Base-by-base conservation (phyloP, 768 basidiomycete genomes). In the Kwoniella pini region DNA sequence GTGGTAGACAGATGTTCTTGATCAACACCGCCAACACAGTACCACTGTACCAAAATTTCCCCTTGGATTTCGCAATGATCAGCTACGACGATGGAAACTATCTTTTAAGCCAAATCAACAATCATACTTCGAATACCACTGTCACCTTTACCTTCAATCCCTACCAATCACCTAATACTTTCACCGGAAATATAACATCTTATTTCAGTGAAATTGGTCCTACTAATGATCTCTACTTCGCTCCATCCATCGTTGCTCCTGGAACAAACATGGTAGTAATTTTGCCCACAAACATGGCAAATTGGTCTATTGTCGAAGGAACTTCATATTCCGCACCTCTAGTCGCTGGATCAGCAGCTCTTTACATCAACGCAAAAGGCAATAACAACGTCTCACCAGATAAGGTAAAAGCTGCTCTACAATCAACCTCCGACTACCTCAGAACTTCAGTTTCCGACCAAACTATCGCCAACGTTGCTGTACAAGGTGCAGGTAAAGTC, bases 181-280 rank as follows among this genome's bases (percentile, higher is more conserved):
- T 44, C 11, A 73, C 77, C 3, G 86, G 85, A 17, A 86, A 86
- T 12, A 80, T 85, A 42, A 82, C 85, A 19, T 85, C 84, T 1
- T 70, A 75, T 19, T 85, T 85, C 75, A 82, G 83, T 33, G 81
- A 82, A 50, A 85, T 83, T 57, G 86, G 86, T 1, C 86, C 86
- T 1, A 81, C 84, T 3, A 83, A 85, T 68, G 85, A 87, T 67
- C 33, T 76, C 46, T 75, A 62, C 60, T 31, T 76, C 80, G 84
- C 84, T 54, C 84, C 85, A 10, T 79, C 83, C 11, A 70, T 85
- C 52, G 78, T 83, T 27, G 82, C 84, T 4, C 84, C 84, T 0
- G 84, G 84, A 28, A 57, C 60, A 36, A 63, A 68, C 59, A 57
- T 76, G 51, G 60, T 73, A 27, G 63, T 62, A 17, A 49, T 73